Evolutionary conservation across 306 rosid genomes (phyloP).

Genomic region (Castanea sativa): DNA sequence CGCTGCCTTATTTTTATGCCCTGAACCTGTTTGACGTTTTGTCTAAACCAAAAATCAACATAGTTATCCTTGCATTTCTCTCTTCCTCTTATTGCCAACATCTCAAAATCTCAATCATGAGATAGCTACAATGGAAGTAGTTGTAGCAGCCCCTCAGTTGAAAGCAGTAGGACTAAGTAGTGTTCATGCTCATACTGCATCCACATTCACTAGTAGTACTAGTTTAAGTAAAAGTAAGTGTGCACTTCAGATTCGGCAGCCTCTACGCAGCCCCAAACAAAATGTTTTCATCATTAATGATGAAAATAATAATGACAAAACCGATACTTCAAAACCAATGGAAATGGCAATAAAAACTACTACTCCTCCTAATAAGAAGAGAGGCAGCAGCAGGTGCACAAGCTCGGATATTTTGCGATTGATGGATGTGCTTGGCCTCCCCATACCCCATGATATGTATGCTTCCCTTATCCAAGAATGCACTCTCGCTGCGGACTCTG

Average conservation of each 20-base stretch:
- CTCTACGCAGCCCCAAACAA: conserved; percentile 17
- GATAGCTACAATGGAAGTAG: too few species aligned
- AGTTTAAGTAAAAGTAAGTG: neutral
- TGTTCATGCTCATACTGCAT: neutral
- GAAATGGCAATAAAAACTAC: neutral
- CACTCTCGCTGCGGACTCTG: conserved; percentile 35
- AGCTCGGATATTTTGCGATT: conserved; percentile 41
- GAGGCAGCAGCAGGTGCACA: conserved; percentile 15
- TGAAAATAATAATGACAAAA: neutral
- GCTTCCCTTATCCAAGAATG: conserved; percentile 45
- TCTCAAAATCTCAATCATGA: too few species aligned
- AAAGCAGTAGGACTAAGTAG: neutral
- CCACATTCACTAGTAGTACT: neutral
- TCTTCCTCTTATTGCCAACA: too few species aligned
- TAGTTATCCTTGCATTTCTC: too few species aligned
- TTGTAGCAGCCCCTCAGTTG: neutral
- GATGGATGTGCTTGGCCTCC: conserved; percentile 42
- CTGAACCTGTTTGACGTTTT: too few species aligned
- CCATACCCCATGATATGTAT: conserved; percentile 42
- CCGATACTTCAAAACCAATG: neutral
- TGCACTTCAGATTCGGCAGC: conserved; percentile 16
- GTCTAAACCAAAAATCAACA: too few species aligned
- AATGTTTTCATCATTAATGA: neutral
- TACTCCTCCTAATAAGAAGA: neutral
- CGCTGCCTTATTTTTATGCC: too few species aligned